phyloP scores from a whole-genome alignment of 2,329 filamentous ascomycete species.

The Chrysosphaeria jannelii region DNA sequence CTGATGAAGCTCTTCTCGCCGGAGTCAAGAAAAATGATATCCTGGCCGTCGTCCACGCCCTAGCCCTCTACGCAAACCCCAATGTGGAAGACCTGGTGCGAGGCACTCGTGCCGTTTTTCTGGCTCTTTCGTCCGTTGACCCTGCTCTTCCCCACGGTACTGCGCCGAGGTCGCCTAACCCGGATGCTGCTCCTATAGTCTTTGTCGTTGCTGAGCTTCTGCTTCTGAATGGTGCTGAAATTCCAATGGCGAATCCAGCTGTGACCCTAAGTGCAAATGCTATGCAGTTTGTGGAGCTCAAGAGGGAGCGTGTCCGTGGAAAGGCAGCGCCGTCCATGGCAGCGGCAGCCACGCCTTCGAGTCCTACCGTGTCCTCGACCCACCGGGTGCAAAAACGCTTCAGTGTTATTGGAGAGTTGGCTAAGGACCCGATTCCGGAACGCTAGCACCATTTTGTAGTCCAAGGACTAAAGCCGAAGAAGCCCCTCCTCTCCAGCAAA shows the following conservation, averaged over 20 bases:
- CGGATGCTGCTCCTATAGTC: too few species aligned
- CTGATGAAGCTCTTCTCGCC: conserved; percentile 70
- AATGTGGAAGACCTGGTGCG: conserved; percentile 67
- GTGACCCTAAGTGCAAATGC: conserved; percentile 63
- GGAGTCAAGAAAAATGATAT: conserved; percentile 94
- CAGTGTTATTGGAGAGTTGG: conserved; percentile 45
- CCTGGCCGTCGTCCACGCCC: conserved; percentile 66
- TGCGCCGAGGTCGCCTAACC: too few species aligned
- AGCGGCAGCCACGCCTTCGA: conserved; percentile 24
- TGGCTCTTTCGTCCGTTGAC: conserved; percentile 77
- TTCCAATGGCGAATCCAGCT: conserved; percentile 43
- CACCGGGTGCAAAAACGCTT: conserved; percentile 52
- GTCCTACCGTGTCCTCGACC: too few species aligned
- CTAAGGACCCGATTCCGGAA: conserved; percentile 31
- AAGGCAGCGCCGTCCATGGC: conserved; percentile 1
- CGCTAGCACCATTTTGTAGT: conserved; percentile 13
- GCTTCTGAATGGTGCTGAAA: conserved; percentile 76
- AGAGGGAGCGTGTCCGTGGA: conserved; percentile 15
- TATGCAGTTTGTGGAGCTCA: conserved; percentile 62
- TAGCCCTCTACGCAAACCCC: conserved; percentile 63
- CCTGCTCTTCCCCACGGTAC: conserved; percentile 59
- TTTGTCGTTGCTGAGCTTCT: conserved; percentile 81
- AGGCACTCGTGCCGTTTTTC: conserved; percentile 64
- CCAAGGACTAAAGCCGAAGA: conserved; percentile 1
- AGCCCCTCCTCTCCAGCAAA: too few species aligned